Evolutionary conservation across 2,329 filamentous ascomycete species (phyloP).

Genomic region (Colletotrichum sp.): DNA sequence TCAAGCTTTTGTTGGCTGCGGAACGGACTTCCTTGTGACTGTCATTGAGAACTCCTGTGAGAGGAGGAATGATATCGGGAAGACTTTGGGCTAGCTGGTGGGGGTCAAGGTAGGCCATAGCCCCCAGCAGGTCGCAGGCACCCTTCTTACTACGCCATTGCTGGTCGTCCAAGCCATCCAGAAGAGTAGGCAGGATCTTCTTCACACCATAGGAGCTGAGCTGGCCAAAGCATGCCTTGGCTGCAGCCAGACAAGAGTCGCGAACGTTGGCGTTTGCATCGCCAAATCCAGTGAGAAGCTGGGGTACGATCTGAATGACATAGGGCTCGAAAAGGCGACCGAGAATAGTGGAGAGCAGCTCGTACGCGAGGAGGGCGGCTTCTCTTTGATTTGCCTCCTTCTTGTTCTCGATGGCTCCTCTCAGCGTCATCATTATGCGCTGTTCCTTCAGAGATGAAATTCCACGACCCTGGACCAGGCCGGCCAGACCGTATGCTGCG

Average conservation of each 20-base stretch:
- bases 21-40: slow-evolving; percentile 96
- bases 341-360: slow-evolving; percentile 85
- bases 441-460: slow-evolving; percentile 83
- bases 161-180: slow-evolving; percentile 90
- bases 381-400: slow-evolving; percentile 90
- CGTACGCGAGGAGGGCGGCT: slow-evolving; percentile 87
- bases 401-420: slow-evolving; percentile 89
- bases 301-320: slow-evolving; percentile 92
- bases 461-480: slow-evolving; percentile 87
- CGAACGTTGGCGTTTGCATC: slow-evolving; percentile 88
- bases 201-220: slow-evolving; percentile 97
- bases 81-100: slow-evolving; percentile 91
- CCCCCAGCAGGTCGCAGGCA: slow-evolving; percentile 93
- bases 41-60: slow-evolving; percentile 94
- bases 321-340: slow-evolving; percentile 95
- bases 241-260: slow-evolving; percentile 89
- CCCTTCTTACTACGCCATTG: slow-evolving; percentile 99
- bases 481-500: slow-evolving; percentile 92
- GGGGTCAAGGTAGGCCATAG: slow-evolving; percentile 98
- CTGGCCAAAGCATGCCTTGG: slow-evolving; percentile 92
- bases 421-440: slow-evolving; percentile 82
- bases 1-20: slow-evolving; percentile 93
- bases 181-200: slow-evolving; percentile 87
- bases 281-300: slow-evolving; percentile 87
- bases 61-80: slow-evolving; percentile 94